These are phyloP conservation scores for Tylopilus rubrobrunneus DNA, from an alignment of 768 basidiomycete species.

Conservation along the genomic window DNA sequence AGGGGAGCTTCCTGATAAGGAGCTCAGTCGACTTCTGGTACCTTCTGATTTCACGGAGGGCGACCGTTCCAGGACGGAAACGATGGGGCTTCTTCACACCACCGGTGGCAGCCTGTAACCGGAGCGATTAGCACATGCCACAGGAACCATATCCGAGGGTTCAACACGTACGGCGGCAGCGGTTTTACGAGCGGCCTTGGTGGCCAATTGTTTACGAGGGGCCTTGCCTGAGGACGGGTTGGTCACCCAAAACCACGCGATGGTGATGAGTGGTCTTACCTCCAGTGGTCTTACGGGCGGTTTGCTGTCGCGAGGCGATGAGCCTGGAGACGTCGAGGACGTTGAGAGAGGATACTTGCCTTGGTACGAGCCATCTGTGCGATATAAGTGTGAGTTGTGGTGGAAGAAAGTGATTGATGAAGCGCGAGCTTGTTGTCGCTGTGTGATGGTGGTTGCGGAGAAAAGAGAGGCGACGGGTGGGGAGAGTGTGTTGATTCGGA, in stretches of 20 bases:
- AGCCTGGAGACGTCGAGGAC: not conserved
- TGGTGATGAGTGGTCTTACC: constrained; percentile 45
- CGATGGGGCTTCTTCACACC: constrained; percentile 99
- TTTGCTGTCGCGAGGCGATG: constrained; percentile 60
- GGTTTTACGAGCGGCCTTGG: constrained; percentile 93
- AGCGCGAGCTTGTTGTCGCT: constrained; percentile 1
- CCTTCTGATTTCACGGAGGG: constrained; percentile 96
- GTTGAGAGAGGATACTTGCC: constrained; percentile 36
- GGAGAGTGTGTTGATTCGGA: constrained; percentile 24
- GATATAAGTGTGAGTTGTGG: not conserved
- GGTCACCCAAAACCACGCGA: constrained; percentile 18
- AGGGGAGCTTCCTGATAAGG: constrained; percentile 98
- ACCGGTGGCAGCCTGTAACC: constrained; percentile 68
- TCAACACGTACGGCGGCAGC: constrained; percentile 54
- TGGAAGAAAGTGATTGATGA: constrained; percentile 8
- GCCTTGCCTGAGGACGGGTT: constrained; percentile 61
- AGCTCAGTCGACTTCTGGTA: constrained; percentile 99
- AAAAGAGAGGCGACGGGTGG: constrained; percentile 12
- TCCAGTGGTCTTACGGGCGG: constrained; percentile 98
- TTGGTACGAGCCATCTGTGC: constrained; percentile 82
- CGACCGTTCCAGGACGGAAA: constrained; percentile 97
- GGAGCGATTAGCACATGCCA: constrained; percentile 3
- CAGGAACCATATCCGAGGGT: not conserved
- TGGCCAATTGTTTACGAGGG: constrained; percentile 91
- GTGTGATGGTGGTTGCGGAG: constrained; percentile 30